phyloP scores from a whole-genome alignment of 1,139 yeast species.

The Yamadazyma conglobata region DNA sequence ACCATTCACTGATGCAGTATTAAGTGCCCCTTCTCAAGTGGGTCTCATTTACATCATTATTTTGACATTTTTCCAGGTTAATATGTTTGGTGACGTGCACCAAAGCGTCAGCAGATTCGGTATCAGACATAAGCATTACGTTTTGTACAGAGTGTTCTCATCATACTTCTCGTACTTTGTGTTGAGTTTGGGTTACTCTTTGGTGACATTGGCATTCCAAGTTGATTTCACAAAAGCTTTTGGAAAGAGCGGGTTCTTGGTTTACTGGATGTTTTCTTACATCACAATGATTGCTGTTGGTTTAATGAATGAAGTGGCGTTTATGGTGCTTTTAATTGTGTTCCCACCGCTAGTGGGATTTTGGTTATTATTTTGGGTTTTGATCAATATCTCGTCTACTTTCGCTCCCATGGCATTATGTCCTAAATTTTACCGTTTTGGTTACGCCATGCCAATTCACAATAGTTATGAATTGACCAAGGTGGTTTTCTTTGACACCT shows the following conservation, averaged over 20 bases:
- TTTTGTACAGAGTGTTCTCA: conserved; percentile 28
- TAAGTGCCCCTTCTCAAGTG: conserved; percentile 65
- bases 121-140: conserved; percentile 27
- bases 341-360: conserved; percentile 42
- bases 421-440: conserved; percentile 33
- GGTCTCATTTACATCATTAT: conserved; percentile 75
- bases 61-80: conserved; percentile 56
- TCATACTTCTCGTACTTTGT: conserved; percentile 31
- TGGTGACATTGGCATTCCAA: conserved; percentile 43
- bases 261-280: conserved; percentile 42
- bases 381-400: conserved; percentile 36
- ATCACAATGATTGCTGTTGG: conserved; percentile 46
- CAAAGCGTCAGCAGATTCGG: conserved; percentile 35
- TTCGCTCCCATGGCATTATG: conserved; percentile 35
- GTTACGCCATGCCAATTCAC: conserved; percentile 39
- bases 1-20: conserved; percentile 48
- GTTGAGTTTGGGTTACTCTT: conserved; percentile 35
- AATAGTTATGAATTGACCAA: conserved; percentile 37
- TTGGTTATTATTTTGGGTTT: conserved; percentile 43
- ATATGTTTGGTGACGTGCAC: conserved; percentile 56
- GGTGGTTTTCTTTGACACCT: conserved; percentile 35
- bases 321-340: conserved; percentile 26
- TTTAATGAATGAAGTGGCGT: conserved; percentile 36
- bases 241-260: conserved; percentile 42
- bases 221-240: conserved; percentile 37